A percentile compares a stretch with the other conserved stretches of the same genome.
phyloP scores from a whole-genome alignment of 495 filamentous ascomycete species.

The Pseudoneurospora amorphoporcata region DNA sequence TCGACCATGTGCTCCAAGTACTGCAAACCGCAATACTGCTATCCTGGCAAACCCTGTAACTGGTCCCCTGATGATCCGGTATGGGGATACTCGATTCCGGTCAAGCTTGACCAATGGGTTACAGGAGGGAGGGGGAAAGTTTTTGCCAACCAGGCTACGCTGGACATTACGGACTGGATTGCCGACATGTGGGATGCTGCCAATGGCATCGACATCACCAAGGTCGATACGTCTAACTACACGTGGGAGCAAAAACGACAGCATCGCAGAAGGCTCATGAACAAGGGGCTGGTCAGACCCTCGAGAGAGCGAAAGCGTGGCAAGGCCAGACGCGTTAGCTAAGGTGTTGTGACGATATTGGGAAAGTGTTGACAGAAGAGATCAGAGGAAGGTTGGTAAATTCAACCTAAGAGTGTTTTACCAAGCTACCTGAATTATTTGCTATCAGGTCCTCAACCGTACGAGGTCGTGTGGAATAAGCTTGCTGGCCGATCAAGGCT shows the following conservation, averaged over 20 bases:
- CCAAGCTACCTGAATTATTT: background rate
- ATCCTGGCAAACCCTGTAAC: slow-evolving; percentile 29
- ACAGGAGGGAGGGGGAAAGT: slow-evolving; percentile 33
- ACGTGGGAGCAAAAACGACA: slow-evolving; percentile 23
- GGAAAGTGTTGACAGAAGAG: background rate
- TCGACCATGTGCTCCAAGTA: slow-evolving; percentile 50
- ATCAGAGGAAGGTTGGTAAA: background rate
- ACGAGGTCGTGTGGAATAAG: background rate
- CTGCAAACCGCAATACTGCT: slow-evolving; percentile 45
- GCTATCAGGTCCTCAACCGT: background rate
- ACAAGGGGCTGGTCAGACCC: slow-evolving; percentile 23
- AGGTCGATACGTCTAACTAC: slow-evolving; percentile 20
- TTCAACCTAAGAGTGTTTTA: background rate
- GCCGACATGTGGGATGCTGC: slow-evolving; percentile 33
- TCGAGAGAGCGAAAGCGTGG: slow-evolving; percentile 25
- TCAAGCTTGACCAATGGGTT: slow-evolving; percentile 45
- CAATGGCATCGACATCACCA: slow-evolving; percentile 27
- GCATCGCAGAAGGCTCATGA: slow-evolving; percentile 31
- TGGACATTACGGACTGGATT: slow-evolving; percentile 29
- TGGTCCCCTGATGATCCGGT: slow-evolving; percentile 43
- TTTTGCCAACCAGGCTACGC: slow-evolving; percentile 14
- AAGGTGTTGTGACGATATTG: background rate
- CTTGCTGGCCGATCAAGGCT: background rate
- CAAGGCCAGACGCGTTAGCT: slow-evolving; percentile 7
- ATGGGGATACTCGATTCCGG: slow-evolving; percentile 43